A percentile compares a stretch with the other conserved stretches of the same genome.
Evolutionary conservation across 306 rosid genomes (phyloP).

Genomic region (Echinosophora koreensis): DNA sequence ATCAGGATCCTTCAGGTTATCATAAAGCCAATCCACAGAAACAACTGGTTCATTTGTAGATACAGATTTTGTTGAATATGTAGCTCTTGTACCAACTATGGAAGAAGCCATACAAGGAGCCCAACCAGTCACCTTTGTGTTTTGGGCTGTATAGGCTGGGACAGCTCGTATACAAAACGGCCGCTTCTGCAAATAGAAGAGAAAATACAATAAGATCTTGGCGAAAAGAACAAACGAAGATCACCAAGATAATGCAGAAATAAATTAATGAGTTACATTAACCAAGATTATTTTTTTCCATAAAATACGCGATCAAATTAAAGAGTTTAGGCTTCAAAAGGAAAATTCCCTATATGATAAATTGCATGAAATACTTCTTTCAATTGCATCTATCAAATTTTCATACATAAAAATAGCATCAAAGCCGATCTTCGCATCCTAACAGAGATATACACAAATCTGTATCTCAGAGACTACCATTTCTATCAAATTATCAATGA

Average conservation of each 20-base stretch:
- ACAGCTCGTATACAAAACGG: conserved; percentile 45
- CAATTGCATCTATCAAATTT: conserved; percentile 35
- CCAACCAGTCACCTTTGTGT: conserved; percentile 47
- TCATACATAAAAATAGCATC: conserved; percentile 14
- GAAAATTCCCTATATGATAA: background rate
- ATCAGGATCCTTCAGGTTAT: conserved; percentile 79
- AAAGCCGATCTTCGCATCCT: background rate
- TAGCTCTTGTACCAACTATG: conserved; percentile 55
- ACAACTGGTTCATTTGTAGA: conserved; percentile 83
- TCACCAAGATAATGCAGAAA: conserved; percentile 11
- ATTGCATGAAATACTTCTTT: background rate
- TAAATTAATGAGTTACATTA: conserved; percentile 15
- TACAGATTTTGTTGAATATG: conserved; percentile 66
- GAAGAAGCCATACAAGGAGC: conserved; percentile 77
- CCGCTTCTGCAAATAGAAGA: conserved; percentile 63
- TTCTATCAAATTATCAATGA: conserved; percentile 19
- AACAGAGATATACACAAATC: background rate
- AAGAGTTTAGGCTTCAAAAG: conserved; percentile 2
- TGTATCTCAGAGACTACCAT: background rate
- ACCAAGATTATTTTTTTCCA: background rate
- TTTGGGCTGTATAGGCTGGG: conserved; percentile 51
- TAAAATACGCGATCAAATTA: background rate
- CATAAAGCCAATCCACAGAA: conserved; percentile 90
- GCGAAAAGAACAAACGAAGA: conserved; percentile 17
- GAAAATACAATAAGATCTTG: conserved; percentile 31